These are phyloP conservation scores for Solanum gandarillasii DNA, from an alignment of 257 asterid species.

Conservation along the genomic window DNA sequence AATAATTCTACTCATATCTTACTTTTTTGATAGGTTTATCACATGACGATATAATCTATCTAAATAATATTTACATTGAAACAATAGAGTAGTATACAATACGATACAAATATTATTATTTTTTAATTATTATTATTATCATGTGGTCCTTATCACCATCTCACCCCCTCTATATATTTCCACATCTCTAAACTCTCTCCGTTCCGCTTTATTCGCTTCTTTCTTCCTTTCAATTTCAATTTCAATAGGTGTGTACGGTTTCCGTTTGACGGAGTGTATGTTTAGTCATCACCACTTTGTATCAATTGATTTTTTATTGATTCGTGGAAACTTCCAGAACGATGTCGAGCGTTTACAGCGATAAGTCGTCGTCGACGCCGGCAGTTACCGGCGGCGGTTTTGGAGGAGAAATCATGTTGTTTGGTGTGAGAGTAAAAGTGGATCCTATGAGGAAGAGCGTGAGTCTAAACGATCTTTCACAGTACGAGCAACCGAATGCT, in stretches of 20 bases:
- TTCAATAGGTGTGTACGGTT: not conserved
- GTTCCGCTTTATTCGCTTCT: not conserved
- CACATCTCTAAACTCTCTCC: not conserved
- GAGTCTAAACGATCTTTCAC: constrained; percentile 6
- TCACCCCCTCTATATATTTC: not conserved
- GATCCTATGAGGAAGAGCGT: constrained; percentile 16
- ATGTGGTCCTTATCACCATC: not conserved
- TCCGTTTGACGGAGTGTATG: not conserved
- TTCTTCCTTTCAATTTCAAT: not conserved
- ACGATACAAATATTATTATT: too few species aligned
- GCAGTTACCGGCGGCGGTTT: not conserved
- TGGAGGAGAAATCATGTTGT: constrained; percentile 6
- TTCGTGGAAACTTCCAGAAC: not conserved
- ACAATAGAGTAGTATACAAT: too few species aligned
- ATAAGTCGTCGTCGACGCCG: not conserved
- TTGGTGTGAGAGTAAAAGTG: constrained; percentile 12
- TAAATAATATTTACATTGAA: too few species aligned
- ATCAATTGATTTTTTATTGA: not conserved
- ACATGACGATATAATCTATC: too few species aligned
- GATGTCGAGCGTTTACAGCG: constrained; percentile 1
- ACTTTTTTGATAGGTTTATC: too few species aligned
- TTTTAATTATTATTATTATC: too few species aligned
- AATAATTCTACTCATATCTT: too few species aligned
- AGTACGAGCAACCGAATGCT: constrained; percentile 4
- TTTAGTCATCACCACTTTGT: not conserved